Conservation (phyloP, 805 yeast species). For the Metschnikowia aberdeeniae region DNA sequence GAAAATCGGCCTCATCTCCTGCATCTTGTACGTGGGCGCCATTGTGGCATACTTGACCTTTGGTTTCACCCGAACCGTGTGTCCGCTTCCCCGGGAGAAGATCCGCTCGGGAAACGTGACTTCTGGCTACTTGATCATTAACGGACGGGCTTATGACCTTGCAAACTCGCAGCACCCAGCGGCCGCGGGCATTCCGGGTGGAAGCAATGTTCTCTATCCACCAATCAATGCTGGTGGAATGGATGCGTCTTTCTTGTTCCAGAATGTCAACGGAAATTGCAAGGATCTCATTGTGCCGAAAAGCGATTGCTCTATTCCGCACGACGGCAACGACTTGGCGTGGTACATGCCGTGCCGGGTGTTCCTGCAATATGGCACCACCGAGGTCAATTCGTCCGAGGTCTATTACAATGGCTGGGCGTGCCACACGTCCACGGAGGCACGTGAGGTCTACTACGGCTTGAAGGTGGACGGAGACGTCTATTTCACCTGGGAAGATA, state of each 20-base stretch:
- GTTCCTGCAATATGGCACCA: slow-evolving; percentile 64
- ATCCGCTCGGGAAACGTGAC: slow-evolving; percentile 58
- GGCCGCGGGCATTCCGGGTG: slow-evolving; percentile 71
- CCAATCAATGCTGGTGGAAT: slow-evolving; percentile 84
- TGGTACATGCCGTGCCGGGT: slow-evolving; percentile 96
- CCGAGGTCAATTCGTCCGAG: slow-evolving; percentile 57
- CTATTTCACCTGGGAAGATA: slow-evolving; percentile 87
- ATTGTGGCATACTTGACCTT: slow-evolving; percentile 83
- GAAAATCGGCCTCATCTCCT: slow-evolving; percentile 77
- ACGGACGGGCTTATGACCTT: slow-evolving; percentile 77
- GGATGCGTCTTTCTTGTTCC: slow-evolving; percentile 82
- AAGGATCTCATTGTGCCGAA: slow-evolving; percentile 70
- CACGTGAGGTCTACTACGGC: slow-evolving; percentile 65
- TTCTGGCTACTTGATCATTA: slow-evolving; percentile 62
- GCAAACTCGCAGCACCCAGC: slow-evolving; percentile 72
- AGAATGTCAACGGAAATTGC: slow-evolving; percentile 90
- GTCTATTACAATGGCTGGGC: slow-evolving; percentile 81
- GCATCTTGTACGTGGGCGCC: slow-evolving; percentile 70
- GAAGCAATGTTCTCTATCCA: slow-evolving; percentile 73
- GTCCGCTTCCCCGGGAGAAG: slow-evolving; percentile 45
- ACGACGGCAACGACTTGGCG: slow-evolving; percentile 58
- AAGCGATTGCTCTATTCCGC: slow-evolving; percentile 66
- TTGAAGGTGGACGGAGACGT: slow-evolving; percentile 66
- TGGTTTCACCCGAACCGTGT: slow-evolving; percentile 85
- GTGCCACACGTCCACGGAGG: slow-evolving; percentile 67